phyloP scores from a whole-genome alignment of 805 yeast species.

The Limtongozyma cylindracea region DNA sequence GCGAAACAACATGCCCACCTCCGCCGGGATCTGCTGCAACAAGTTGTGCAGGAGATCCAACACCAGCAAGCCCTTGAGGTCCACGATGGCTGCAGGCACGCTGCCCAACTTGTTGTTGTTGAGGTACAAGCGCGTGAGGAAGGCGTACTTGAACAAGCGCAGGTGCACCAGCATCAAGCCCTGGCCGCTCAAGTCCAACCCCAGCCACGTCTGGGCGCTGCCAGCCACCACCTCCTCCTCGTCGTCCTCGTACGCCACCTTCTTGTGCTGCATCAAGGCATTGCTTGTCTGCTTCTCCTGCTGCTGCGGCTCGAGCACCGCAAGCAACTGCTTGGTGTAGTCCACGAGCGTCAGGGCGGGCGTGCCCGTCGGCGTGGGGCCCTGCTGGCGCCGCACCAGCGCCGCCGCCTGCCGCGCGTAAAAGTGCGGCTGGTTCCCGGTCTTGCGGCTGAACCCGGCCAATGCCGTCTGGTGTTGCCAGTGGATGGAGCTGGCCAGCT shows the following conservation, averaged over 20 bases:
- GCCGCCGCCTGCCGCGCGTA: constrained; percentile 71
- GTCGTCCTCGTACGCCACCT: constrained; percentile 26
- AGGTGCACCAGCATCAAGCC: constrained; percentile 48
- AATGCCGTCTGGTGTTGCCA: constrained; percentile 71
- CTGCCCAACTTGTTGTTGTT: constrained; percentile 58
- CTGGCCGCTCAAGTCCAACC: constrained; percentile 79
- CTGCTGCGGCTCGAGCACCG: constrained; percentile 13
- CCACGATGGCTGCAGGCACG: constrained; percentile 43
- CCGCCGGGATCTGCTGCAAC: constrained; percentile 51
- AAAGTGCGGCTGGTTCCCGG: constrained; percentile 41
- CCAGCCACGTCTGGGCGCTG: constrained; percentile 74
- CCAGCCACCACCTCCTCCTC: constrained; percentile 40
- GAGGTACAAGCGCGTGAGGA: constrained; percentile 65
- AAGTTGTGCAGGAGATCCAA: constrained; percentile 68
- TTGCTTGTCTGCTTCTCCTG: constrained; percentile 9
- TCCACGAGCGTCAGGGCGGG: constrained; percentile 14
- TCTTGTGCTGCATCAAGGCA: constrained; percentile 15
- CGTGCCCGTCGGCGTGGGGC: constrained; percentile 10
- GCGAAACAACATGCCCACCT: constrained; percentile 61
- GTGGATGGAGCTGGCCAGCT: constrained; percentile 16
- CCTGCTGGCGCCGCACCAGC: constrained; percentile 22
- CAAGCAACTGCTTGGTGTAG: constrained; percentile 13
- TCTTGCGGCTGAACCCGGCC: constrained; percentile 38
- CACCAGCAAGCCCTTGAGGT: constrained; percentile 50
- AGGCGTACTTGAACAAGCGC: constrained; percentile 54